phyloP scores from a whole-genome alignment of 768 basidiomycete genomes.

The Trichaptum fuscoviolaceum region DNA sequence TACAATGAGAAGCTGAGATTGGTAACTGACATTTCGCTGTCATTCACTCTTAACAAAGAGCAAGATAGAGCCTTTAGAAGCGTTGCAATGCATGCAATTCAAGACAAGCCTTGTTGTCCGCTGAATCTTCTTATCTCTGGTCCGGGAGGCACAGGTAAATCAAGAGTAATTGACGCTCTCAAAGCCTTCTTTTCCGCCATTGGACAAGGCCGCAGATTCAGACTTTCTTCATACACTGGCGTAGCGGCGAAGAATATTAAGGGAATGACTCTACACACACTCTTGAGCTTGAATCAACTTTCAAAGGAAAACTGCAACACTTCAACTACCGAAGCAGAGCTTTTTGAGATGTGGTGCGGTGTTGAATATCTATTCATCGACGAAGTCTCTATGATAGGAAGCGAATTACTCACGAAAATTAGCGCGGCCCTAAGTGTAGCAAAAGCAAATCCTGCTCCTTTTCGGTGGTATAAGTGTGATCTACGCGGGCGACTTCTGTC shows the following conservation, averaged over 20 bases:
- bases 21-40: conserved; percentile 12
- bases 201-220: conserved; percentile 21
- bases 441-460: conserved; percentile 20
- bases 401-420: conserved; percentile 25
- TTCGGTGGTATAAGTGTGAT: conserved; percentile 39
- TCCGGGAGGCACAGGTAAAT: conserved; percentile 40
- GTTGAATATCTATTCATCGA: conserved; percentile 37
- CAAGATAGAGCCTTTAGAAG: conserved; percentile 29
- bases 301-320: conserved; percentile 12
- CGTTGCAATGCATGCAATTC: conserved; percentile 23
- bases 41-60: conserved; percentile 28
- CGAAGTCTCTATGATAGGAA: conserved; percentile 35
- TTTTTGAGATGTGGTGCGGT: conserved; percentile 30
- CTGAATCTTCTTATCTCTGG: conserved; percentile 33
- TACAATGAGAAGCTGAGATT: too few species aligned
- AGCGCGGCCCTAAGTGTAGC: conserved; percentile 27
- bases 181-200: conserved; percentile 24
- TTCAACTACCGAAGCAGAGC: conserved; percentile 13
- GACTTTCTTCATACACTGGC: conserved; percentile 31
- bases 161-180: conserved; percentile 31
- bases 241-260: conserved; percentile 33
- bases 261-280: conserved; percentile 36
- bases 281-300: conserved; percentile 11
- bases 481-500: conserved; percentile 39
- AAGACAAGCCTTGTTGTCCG: conserved; percentile 10